phyloP scores from a whole-genome alignment of 306 rosid genomes.

The Dryas alaskensis region DNA sequence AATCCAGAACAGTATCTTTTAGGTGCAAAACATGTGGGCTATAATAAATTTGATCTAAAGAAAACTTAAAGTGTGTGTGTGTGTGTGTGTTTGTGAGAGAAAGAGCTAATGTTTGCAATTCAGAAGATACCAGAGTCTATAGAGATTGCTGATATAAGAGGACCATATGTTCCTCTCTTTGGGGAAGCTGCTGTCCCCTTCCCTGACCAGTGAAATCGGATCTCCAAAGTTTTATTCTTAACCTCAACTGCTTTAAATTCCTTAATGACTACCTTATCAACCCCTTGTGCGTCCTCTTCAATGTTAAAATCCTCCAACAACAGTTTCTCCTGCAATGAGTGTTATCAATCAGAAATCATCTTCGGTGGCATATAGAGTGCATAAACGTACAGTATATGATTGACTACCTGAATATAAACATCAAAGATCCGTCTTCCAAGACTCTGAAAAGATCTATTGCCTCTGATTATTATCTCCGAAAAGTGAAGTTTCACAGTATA shows the following conservation, averaged over 20 bases:
- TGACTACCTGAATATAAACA: conserved; percentile 33
- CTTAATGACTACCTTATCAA: conserved; percentile 16
- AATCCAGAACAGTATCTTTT: neutral
- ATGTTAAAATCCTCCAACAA: conserved; percentile 22
- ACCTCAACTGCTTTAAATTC: conserved; percentile 10
- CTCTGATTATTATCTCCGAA: conserved; percentile 49
- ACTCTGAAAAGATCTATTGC: conserved; percentile 43
- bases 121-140: conserved; percentile 15
- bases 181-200: conserved; percentile 31
- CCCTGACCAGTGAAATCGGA: conserved; percentile 26
- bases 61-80: neutral
- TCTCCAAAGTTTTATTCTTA: conserved; percentile 13
- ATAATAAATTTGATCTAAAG: neutral
- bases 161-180: conserved; percentile 16
- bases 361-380: no score
- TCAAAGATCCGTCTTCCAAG: conserved; percentile 61
- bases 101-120: neutral
- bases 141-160: conserved; percentile 30
- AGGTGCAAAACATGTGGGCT: neutral
- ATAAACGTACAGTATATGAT: neutral
- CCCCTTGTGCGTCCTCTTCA: conserved; percentile 16
- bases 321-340: neutral
- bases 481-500: conserved; percentile 56
- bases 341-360: no score
- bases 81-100: neutral